Conservation (phyloP, 2,329 filamentous ascomycete species). For the Fusarium sp. region DNA sequence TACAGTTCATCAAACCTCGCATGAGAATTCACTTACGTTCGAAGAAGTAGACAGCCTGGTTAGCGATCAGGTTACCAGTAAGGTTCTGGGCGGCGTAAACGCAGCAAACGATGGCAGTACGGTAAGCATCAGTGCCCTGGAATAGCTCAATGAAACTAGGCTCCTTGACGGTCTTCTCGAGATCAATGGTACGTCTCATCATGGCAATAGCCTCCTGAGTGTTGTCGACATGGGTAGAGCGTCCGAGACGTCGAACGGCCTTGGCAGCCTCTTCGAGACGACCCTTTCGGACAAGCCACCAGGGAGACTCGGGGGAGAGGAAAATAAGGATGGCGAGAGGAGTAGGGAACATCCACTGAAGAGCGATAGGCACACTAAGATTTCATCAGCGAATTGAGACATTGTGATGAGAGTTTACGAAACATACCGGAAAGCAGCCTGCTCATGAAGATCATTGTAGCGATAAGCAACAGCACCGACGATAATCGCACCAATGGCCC, state of each 20-base stretch:
- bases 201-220: slow-evolving; percentile 58
- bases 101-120: slow-evolving; percentile 65
- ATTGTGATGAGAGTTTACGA: not conserved
- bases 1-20: not conserved
- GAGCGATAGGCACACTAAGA: slow-evolving; percentile 60
- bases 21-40: slow-evolving; percentile 40
- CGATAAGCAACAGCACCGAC: slow-evolving; percentile 63
- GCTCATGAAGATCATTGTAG: slow-evolving; percentile 51
- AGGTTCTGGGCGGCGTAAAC: slow-evolving; percentile 69
- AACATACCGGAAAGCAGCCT: slow-evolving; percentile 32
- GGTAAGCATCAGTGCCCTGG: slow-evolving; percentile 62
- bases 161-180: slow-evolving; percentile 56
- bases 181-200: slow-evolving; percentile 65
- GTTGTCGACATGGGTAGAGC: slow-evolving; percentile 30
- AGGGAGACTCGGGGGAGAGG: slow-evolving; percentile 60
- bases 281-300: slow-evolving; percentile 64
- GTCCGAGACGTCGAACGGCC: slow-evolving; percentile 58
- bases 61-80: slow-evolving; percentile 69
- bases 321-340: slow-evolving; percentile 62
- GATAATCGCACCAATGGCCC: slow-evolving; percentile 69
- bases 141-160: slow-evolving; percentile 61
- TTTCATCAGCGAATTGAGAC: slow-evolving; percentile 34
- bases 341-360: slow-evolving; percentile 68
- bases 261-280: slow-evolving; percentile 53
- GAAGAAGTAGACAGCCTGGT: slow-evolving; percentile 70